Percentiles rank a stretch among this genome's conserved stretches.
phyloP scores from a whole-genome alignment of 2,329 filamentous ascomycete species.

The Grosmannia serpens region DNA sequence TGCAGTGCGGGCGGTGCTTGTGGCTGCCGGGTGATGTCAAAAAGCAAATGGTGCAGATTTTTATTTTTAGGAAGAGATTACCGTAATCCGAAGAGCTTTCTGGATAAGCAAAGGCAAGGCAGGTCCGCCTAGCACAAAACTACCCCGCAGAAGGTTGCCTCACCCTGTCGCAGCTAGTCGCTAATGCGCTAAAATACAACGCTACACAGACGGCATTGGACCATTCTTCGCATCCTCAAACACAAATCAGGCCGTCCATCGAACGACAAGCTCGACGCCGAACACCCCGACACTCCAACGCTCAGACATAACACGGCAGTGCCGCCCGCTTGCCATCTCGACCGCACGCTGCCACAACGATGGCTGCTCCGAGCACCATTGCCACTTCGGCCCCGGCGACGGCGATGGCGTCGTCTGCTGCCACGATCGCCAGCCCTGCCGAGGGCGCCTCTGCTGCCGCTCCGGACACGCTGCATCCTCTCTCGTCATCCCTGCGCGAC shows the following conservation, averaged over 20 bases:
- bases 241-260: neutral
- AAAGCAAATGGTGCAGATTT: neutral
- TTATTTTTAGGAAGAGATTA: neutral
- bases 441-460: neutral
- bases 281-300: neutral
- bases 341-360: neutral
- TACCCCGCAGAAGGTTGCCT: neutral
- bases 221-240: neutral
- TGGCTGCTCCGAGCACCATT: neutral
- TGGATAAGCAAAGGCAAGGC: neutral
- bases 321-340: neutral
- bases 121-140: neutral
- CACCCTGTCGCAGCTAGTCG: neutral
- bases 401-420: neutral
- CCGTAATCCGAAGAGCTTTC: neutral
- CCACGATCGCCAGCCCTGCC: neutral
- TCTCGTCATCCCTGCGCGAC: slow-evolving; percentile 29
- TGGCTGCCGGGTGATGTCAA: neutral
- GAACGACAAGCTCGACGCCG: neutral
- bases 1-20: neutral
- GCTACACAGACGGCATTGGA: neutral
- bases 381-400: neutral
- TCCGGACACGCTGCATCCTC: neutral
- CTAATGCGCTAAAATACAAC: neutral
- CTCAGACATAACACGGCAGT: too few relatives aligned